Evolutionary conservation across 116 monocot species (phyloP), one percentile per base, ranked within the genome.

Genomic region (Trichopus zeylanicus): DNA sequence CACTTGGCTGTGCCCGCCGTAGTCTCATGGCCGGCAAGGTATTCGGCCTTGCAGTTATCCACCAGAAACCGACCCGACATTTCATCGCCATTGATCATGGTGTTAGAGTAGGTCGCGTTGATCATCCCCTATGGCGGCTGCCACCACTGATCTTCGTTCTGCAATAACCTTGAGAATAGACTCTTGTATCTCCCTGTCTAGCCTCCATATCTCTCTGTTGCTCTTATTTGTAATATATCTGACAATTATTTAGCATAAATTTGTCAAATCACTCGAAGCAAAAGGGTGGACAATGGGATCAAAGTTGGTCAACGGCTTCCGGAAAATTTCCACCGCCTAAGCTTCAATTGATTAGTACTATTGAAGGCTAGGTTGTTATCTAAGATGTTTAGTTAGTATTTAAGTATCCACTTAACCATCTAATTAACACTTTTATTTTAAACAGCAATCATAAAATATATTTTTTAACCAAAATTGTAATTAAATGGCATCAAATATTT

Each of bases 41-140:
- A 84, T 25, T 75, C 73, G 19, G 64, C 73, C 67, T 79, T 84
- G 76, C 75, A 79, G 54, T 76, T 84, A 52, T 79, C 84, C 2
- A 79, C 75, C 4, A 84, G 48, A 21, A 84, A 75, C 30, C 61
- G 55, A 10, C 73, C 76, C 1, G 69, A 34, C 10, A 27, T 48
- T 1, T 29, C 11, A 27, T 25, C 24, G 19, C 31, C 31, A 24
- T n/a, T 6, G 10, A 9, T 26, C 48, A 15, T 56, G 55, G 54
- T 21, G 69, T 15, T 29, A 61, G 16, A 79, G 62, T 7, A 84
- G 72, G 2, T 38, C 54, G 3, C 74, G 68, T 15, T 78, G 54
- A 32, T 73, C 72, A 0, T 53, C 54, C n/a, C 69, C 46, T 3
- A 63, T 32, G 20, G 33, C 29, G 7, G n/a, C 24, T 4, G 23